These are phyloP conservation scores for Hemileia vastatrix DNA, from an alignment of 1,284 basidiomycete genomes.

Conservation along the genomic window DNA sequence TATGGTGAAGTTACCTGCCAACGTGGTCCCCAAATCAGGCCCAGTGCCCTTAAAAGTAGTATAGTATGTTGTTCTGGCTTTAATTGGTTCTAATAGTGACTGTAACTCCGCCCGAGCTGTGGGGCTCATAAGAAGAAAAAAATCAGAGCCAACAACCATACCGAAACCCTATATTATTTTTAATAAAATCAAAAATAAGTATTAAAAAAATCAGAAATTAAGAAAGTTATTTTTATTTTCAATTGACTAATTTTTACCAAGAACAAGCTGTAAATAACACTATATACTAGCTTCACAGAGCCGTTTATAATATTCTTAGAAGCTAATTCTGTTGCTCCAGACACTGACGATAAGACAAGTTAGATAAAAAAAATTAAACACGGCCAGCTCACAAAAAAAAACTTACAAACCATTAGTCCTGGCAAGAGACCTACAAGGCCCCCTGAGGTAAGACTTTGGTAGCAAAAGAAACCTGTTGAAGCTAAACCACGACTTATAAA, in stretches of 20 bases:
- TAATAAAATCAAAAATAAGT: no score
- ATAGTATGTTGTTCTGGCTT: slow-evolving; percentile 27
- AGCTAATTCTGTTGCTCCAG: slow-evolving; percentile 54
- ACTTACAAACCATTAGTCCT: neutral
- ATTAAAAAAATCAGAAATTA: slow-evolving; percentile 15
- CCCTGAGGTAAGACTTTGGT: neutral
- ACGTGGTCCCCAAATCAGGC: neutral
- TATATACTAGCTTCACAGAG: slow-evolving; percentile 79
- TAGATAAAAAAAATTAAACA: neutral
- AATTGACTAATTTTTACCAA: slow-evolving; percentile 48
- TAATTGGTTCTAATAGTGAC: no score
- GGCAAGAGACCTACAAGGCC: neutral
- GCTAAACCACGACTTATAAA: neutral
- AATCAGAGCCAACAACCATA: slow-evolving; percentile 72
- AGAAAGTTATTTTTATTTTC: slow-evolving; percentile 1
- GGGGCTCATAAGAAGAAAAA: slow-evolving; percentile 66
- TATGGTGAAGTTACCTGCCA: slow-evolving; percentile 48
- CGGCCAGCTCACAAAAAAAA: neutral
- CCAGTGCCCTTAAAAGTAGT: neutral
- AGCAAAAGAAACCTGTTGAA: neutral
- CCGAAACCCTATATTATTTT: slow-evolving; percentile 61
- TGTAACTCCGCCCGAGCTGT: slow-evolving; percentile 49
- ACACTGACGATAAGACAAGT: neutral
- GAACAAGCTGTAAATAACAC: slow-evolving; percentile 81
- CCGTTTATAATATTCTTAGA: slow-evolving; percentile 78